Evolutionary conservation across 2,329 filamentous ascomycete genomes (phyloP).

Genomic region (Aureobasidium melanogenum): DNA sequence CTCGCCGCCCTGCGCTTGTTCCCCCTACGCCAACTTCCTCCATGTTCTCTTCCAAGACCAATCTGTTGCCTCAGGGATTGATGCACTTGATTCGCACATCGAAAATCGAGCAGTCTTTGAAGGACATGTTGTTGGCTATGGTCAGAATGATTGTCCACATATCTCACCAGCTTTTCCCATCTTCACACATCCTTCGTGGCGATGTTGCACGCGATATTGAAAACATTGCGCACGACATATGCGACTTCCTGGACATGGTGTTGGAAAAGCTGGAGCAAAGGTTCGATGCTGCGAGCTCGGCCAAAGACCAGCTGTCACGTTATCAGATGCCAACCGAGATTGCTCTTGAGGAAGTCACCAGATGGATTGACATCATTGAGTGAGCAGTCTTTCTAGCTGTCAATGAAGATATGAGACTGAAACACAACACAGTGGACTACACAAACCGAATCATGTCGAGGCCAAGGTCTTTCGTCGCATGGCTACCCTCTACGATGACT

Average conservation of each 20-base stretch:
- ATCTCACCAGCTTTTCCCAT: not conserved
- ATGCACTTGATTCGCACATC: not conserved
- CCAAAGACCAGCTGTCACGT: not conserved
- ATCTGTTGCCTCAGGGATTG: not conserved
- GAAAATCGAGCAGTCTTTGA: not conserved
- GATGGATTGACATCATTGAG: slow-evolving; percentile 6
- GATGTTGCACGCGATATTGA: not conserved
- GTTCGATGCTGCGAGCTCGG: not conserved
- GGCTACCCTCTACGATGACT: slow-evolving; percentile 2
- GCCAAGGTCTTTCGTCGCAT: slow-evolving; percentile 7
- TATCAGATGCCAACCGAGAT: not conserved
- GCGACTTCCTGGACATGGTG: not conserved
- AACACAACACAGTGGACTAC: not conserved
- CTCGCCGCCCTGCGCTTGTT: not conserved
- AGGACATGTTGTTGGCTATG: not conserved
- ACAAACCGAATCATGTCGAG: slow-evolving; percentile 1
- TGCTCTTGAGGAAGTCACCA: not conserved
- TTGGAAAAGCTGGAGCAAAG: not conserved
- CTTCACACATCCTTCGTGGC: slow-evolving; percentile 4
- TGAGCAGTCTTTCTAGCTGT: not conserved
- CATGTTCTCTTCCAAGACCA: not conserved
- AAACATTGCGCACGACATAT: not conserved
- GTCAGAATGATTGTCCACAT: slow-evolving; percentile 8
- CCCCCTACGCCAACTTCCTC: not conserved
- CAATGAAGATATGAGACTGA: not conserved